A percentile compares a stretch with the other conserved stretches of the same genome.
These are phyloP conservation scores for Fraxinus latifolia DNA, from an alignment of 305 asterid species.

Conservation along the genomic window DNA sequence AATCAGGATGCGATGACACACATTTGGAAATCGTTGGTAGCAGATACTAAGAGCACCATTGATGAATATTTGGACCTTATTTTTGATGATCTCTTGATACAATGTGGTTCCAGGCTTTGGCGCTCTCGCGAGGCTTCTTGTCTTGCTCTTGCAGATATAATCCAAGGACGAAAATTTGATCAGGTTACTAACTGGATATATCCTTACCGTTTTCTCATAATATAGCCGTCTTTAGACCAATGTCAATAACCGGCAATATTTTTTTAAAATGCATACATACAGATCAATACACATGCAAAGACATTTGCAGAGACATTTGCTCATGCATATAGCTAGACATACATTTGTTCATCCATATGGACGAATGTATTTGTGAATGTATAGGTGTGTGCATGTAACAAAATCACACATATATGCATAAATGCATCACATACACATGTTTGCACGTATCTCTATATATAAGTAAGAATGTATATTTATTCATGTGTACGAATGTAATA, in stretches of 20 bases:
- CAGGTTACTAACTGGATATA: constrained; percentile 51
- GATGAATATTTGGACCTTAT: constrained; percentile 84
- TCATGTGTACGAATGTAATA: not conserved
- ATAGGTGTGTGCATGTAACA: not conserved
- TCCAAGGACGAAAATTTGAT: constrained; percentile 91
- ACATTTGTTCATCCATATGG: not conserved
- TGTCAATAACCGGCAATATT: constrained; percentile 1
- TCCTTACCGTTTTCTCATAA: constrained; percentile 8
- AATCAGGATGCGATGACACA: constrained; percentile 96
- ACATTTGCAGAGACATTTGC: not conserved
- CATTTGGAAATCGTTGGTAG: constrained; percentile 87
- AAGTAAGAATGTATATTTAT: not conserved
- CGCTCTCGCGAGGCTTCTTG: constrained; percentile 98
- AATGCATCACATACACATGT: not conserved
- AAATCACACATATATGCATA: not conserved
- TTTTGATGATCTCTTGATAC: constrained; percentile 80
- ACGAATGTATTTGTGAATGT: not conserved
- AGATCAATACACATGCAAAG: not conserved
- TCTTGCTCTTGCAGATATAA: constrained; percentile 93
- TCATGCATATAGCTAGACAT: not conserved
- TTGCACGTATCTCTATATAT: not conserved
- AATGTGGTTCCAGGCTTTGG: constrained; percentile 99
- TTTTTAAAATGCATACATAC: not conserved
- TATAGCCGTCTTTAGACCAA: constrained; percentile 11
- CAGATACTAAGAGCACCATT: constrained; percentile 83